Conservation (phyloP, 2,329 filamentous ascomycete species). For the Fusarium oligoseptatum region DNA sequence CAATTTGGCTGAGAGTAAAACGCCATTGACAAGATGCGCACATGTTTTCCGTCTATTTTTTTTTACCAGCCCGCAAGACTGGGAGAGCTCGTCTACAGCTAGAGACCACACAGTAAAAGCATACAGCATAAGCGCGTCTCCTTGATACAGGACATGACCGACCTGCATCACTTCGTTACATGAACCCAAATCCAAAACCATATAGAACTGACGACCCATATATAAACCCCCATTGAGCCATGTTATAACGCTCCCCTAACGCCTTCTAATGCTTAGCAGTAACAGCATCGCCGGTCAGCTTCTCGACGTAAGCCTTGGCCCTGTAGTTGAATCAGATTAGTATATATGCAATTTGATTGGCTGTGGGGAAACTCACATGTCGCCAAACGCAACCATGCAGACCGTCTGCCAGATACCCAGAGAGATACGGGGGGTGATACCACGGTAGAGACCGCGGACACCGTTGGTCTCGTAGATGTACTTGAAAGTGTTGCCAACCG, state of each 20-base stretch:
- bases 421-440: constrained; percentile 92
- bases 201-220: constrained; percentile 35
- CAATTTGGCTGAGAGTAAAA: not conserved
- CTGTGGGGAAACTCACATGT: constrained; percentile 79
- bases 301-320: constrained; percentile 77
- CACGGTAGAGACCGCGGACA: constrained; percentile 92
- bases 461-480: constrained; percentile 96
- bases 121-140: constrained; percentile 28
- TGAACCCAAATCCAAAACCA: constrained; percentile 30
- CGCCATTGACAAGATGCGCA: not conserved
- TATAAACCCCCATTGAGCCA: constrained; percentile 35
- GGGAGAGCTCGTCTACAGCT: constrained; percentile 26
- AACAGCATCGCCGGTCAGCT: constrained; percentile 73
- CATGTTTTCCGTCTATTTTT: constrained; percentile 38
- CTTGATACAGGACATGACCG: constrained; percentile 9
- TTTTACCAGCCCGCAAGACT: constrained; percentile 14
- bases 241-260: constrained; percentile 45
- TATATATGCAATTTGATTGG: not conserved
- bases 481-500: constrained; percentile 83
- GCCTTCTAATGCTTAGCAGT: constrained; percentile 75
- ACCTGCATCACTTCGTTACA: constrained; percentile 25
- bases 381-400: constrained; percentile 99
- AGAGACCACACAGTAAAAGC: constrained; percentile 24
- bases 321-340: constrained; percentile 55
- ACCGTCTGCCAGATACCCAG: constrained; percentile 99